phyloP scores from a whole-genome alignment of 2,329 filamentous ascomycete genomes.

The Diaporthe sp. region DNA sequence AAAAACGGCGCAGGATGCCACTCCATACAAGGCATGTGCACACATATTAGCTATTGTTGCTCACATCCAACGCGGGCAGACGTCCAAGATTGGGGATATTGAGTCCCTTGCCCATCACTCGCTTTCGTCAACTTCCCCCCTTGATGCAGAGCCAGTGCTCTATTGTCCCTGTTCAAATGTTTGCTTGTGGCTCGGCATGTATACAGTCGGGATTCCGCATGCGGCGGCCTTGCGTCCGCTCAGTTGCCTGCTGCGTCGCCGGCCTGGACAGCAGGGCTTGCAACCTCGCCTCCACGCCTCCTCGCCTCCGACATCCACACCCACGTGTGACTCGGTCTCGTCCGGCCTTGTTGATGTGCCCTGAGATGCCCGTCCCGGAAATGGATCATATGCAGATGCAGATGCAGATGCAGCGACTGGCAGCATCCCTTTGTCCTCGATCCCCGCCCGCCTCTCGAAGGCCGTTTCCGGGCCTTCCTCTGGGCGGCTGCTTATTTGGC shows the following conservation, averaged over 20 bases:
- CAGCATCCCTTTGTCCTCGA: background rate
- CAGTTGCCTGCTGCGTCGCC: background rate
- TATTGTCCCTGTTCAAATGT: background rate
- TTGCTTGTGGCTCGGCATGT: background rate
- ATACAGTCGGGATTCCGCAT: background rate
- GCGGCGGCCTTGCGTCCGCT: background rate
- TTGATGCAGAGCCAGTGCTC: background rate
- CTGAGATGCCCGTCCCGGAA: constrained; percentile 1
- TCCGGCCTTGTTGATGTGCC: background rate
- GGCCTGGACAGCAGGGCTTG: background rate
- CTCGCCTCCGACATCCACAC: background rate
- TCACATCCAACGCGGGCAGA: too few relatives aligned
- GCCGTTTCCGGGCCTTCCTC: constrained; percentile 3
- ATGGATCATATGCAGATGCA: background rate
- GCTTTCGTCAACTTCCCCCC: constrained; percentile 9
- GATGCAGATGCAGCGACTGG: background rate
- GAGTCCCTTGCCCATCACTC: background rate
- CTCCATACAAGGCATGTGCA: too few relatives aligned
- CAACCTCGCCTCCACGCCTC: background rate
- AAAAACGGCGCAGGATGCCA: too few relatives aligned
- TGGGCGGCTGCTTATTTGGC: background rate
- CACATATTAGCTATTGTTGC: too few relatives aligned
- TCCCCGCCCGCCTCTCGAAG: background rate
- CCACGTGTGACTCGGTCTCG: background rate
- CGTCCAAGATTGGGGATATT: too few relatives aligned